Evolutionary conservation across 371 early-diverging fungal species (phyloP), one percentile per base, ranked within the genome.

Genomic region (Mycotypha africana): DNA sequence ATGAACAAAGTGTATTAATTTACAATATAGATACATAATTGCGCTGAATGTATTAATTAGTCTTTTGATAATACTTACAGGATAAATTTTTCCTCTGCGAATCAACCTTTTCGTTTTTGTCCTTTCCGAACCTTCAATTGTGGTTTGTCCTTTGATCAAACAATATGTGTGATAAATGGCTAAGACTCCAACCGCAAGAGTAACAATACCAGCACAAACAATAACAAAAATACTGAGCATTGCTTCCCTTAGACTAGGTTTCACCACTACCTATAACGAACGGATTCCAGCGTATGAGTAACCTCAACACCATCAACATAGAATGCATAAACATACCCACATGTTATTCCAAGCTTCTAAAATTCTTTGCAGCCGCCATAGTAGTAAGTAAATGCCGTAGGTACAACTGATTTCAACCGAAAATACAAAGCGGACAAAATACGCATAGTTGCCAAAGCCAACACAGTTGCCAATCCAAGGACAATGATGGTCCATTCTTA

Each of bases 381-480:
- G 30, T n/a, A 76, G 22, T 2, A 72, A 49, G n/a, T 50, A 59
- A 5, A 62, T 33, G 2, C 65, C 71, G 42, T 70, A 75, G 4
- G 56, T 33, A 20, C 89, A 81, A 9, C 86, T 74, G 10, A 81
- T 45, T 38, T 80, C 74, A 3, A 81, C 86, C 49, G 70, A 87
- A 21, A 73, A 65, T 11, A 93, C 47, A 56, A 94, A 93, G 14
- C 92, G 86, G 22, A 92, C 41, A 64, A 96, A 95, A 59, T 93
- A 78, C 14, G 77, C 78, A 47, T 86, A 84, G 62, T 96, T 96
- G 35, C 47, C 51, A 53, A 85, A 82, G 1, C 96, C 96, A 19
- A 96, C 88, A 70, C 96, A 96, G 60, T 91, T 95, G 67, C 92
- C 92, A 41, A 96, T 82, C 91, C 97, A 99, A 2, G 91, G 92